Evolutionary conservation across 129 eudicot genomes (phyloP).

Genomic region (Tanacetum coccineum): DNA sequence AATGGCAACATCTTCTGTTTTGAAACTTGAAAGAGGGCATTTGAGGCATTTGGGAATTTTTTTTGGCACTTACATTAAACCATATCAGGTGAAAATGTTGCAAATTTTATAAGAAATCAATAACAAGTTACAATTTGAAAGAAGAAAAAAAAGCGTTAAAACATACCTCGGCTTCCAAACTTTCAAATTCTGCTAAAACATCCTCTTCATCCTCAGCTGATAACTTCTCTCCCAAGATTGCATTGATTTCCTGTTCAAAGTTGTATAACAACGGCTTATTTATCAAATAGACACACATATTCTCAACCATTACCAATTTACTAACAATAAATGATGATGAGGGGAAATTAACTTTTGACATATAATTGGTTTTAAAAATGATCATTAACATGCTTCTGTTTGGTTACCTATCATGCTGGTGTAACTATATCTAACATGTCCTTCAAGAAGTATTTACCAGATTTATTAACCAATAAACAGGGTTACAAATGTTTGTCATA

Average conservation of each 20-base stretch:
- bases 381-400: neutral
- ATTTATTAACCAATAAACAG: neutral
- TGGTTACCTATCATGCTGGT: constrained; percentile 1
- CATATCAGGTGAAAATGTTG: neutral
- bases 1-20: neutral
- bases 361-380: neutral
- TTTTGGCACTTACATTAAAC: neutral
- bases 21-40: neutral
- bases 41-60: constrained; percentile 9
- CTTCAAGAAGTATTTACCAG: neutral
- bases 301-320: constrained; percentile 1
- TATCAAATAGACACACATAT: constrained; percentile 2
- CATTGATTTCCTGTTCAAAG: constrained; percentile 72
- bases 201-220: constrained; percentile 96
- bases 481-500: neutral
- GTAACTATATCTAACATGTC: constrained; percentile 7
- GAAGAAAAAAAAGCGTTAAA: neutral
- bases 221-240: constrained; percentile 86
- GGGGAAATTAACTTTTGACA: neutral
- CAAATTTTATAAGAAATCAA: neutral
- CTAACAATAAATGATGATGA: neutral
- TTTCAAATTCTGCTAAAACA: constrained; percentile 81
- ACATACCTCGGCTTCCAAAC: constrained; percentile 80
- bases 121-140: neutral
- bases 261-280: neutral